Evolutionary conservation across 2,329 filamentous ascomycete genomes (phyloP).

Genomic region (Neonectria faginata): DNA sequence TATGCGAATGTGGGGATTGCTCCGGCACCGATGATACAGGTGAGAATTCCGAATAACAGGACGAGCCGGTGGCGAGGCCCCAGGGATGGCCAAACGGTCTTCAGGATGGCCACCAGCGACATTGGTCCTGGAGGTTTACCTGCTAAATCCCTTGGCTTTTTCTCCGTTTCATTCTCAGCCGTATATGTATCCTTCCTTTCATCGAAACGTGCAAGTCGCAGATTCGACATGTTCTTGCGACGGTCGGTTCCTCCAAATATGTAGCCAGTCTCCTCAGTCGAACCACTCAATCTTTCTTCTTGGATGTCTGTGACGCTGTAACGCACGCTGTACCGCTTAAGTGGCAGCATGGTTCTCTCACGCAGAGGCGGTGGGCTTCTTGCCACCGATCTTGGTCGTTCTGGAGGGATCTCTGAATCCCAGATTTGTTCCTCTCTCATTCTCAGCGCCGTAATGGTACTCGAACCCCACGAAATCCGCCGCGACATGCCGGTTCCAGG

Average conservation of each 20-base stretch:
- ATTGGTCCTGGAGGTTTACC: constrained; percentile 23
- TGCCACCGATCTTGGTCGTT: constrained; percentile 13
- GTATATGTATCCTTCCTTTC: neutral
- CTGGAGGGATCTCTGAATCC: constrained; percentile 29
- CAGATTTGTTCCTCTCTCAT: constrained; percentile 39
- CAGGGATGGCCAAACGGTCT: constrained; percentile 78
- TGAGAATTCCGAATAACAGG: constrained; percentile 70
- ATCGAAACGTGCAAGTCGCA: constrained; percentile 22
- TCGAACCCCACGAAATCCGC: constrained; percentile 39
- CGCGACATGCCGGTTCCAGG: constrained; percentile 28
- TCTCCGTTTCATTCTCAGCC: neutral
- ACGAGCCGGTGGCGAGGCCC: constrained; percentile 61
- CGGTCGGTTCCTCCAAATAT: constrained; percentile 42
- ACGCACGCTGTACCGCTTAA: constrained; percentile 28
- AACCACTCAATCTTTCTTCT: constrained; percentile 16
- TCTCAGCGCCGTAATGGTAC: constrained; percentile 35
- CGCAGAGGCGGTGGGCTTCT: constrained; percentile 18
- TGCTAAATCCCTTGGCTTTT: neutral
- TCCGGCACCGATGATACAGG: constrained; percentile 72
- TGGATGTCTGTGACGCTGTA: constrained; percentile 23
- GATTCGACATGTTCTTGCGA: constrained; percentile 47
- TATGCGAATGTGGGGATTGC: constrained; percentile 81
- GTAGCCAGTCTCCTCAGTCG: constrained; percentile 31
- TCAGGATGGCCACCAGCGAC: constrained; percentile 45
- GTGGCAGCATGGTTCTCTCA: constrained; percentile 30